Percentiles rank a stretch among this genome's conserved stretches.
These are phyloP conservation scores for Fusarium citri DNA, from an alignment of 2,329 filamentous ascomycete genomes.

Conservation along the genomic window DNA sequence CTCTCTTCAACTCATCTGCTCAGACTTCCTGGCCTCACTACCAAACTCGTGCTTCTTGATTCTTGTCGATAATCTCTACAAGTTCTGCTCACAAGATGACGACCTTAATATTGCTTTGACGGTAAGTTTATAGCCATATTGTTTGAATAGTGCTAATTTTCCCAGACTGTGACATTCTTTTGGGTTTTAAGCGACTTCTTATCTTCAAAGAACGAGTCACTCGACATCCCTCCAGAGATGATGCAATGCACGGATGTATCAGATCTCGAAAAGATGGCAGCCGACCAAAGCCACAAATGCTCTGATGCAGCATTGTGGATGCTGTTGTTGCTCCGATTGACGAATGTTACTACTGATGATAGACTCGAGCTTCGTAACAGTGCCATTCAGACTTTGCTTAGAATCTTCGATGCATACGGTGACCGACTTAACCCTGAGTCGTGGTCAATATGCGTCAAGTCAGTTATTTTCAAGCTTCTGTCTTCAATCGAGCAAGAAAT, in stretches of 20 bases:
- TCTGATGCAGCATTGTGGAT: constrained; percentile 83
- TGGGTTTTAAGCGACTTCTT: constrained; percentile 95
- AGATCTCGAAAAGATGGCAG: constrained; percentile 69
- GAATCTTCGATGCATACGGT: constrained; percentile 92
- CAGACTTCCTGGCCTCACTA: constrained; percentile 85
- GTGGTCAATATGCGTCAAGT: constrained; percentile 86
- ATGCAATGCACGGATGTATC: constrained; percentile 61
- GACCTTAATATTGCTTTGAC: constrained; percentile 97
- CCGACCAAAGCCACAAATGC: constrained; percentile 67
- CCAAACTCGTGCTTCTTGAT: constrained; percentile 78
- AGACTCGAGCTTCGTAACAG: constrained; percentile 83
- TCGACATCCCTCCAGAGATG: constrained; percentile 68
- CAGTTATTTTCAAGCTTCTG: constrained; percentile 82
- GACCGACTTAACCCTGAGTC: constrained; percentile 80
- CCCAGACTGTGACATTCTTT: constrained; percentile 88
- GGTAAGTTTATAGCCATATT: constrained; percentile 58
- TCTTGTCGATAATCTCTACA: constrained; percentile 87
- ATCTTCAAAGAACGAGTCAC: constrained; percentile 67
- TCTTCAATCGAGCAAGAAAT: constrained; percentile 74
- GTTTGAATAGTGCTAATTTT: constrained; percentile 7
- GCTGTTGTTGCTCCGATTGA: constrained; percentile 77
- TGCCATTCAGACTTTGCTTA: constrained; percentile 88
- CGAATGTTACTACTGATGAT: constrained; percentile 76
- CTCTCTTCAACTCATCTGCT: constrained; percentile 91
- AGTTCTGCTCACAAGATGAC: constrained; percentile 88